Percentiles rank a stretch among this genome's conserved stretches.
Evolutionary conservation across 1,284 basidiomycete species (phyloP).

Genomic region (Ganoderma lucidum): DNA sequence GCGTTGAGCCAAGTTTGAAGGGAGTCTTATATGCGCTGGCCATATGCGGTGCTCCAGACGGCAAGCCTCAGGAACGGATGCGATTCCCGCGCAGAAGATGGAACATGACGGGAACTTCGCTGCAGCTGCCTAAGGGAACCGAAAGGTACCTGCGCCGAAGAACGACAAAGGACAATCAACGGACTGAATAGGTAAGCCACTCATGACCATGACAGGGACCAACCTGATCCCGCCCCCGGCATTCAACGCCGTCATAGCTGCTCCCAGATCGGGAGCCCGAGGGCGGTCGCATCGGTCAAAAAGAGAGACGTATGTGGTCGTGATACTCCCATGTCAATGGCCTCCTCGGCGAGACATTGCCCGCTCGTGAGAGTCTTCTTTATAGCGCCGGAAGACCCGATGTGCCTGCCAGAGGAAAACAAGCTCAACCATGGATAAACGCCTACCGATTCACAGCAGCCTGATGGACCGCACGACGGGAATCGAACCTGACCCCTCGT

Average conservation of each 20-base stretch:
- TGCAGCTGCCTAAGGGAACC: not conserved
- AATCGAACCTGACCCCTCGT: not conserved
- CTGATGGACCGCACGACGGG: not conserved
- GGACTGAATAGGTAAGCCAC: not conserved
- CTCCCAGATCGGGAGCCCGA: not conserved
- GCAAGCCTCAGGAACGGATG: not conserved
- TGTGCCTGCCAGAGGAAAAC: not conserved
- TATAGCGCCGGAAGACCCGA: not conserved
- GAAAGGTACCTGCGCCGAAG: not conserved
- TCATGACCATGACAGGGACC: not conserved
- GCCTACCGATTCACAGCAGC: not conserved
- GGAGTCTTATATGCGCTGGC: slow-evolving; percentile 2
- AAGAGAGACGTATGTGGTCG: not conserved
- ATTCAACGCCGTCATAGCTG: not conserved
- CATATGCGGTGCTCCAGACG: not conserved
- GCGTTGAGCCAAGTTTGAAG: not conserved
- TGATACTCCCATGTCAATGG: slow-evolving; percentile 5
- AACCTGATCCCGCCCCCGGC: not conserved
- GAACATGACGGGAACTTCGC: not conserved
- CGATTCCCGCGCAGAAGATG: slow-evolving; percentile 3
- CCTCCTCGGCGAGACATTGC: not conserved
- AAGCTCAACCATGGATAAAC: not conserved
- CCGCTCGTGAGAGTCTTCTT: not conserved
- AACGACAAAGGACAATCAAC: not conserved
- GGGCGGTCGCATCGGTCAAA: not conserved